Evolutionary conservation across 2,329 filamentous ascomycete species (phyloP), one percentile per base, ranked within the genome.

Genomic region (Fonsecaea monophora): DNA sequence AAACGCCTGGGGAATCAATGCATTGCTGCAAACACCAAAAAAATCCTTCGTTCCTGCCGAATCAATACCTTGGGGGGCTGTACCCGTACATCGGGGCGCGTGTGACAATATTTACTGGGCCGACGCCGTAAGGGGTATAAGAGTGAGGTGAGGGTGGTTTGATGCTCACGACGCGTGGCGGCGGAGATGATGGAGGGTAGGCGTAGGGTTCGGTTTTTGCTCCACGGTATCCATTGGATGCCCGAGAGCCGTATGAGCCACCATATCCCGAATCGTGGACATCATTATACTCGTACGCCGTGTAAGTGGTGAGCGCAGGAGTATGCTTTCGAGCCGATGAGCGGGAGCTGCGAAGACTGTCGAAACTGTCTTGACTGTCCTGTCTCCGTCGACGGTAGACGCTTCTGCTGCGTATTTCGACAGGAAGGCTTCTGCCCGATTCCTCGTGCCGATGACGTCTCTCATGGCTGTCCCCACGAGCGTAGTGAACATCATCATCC

Each of bases 341-440:
- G 9, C 58, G 63, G 7, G 60, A 54, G 50, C 68, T 69, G 55
- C 48, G 65, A n/a, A 60, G 32, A 53, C 68, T 70, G 13, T 69
- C 64, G 13, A 71, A 65, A 56, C 70, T 71, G 35, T 71, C 70
- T 30, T 70, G 66, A 38, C 70, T 71, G 40, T 70, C 66, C n/a
- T 71, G 66, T 59, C 68, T 62, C 25, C 45, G 62, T 59, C 66
- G 66, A 53, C 60, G 57, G 53, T 62, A 61, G 10, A 63, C 35
- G 7, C 53, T 45, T 15, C 48, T 35, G 45, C 63, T 68, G 37
- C 66, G 60, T 10, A 70, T 65, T 35, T 70, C 68, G 35, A 70
- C 42, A 48, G 64, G 66, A 21, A 66, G 60, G 13, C 45, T 59
- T 34, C 60, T 59, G 4, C 65, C 63, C 32, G 45, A 37, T 21